phyloP scores from a whole-genome alignment of 306 rosid genomes.

The Vigna radiata region DNA sequence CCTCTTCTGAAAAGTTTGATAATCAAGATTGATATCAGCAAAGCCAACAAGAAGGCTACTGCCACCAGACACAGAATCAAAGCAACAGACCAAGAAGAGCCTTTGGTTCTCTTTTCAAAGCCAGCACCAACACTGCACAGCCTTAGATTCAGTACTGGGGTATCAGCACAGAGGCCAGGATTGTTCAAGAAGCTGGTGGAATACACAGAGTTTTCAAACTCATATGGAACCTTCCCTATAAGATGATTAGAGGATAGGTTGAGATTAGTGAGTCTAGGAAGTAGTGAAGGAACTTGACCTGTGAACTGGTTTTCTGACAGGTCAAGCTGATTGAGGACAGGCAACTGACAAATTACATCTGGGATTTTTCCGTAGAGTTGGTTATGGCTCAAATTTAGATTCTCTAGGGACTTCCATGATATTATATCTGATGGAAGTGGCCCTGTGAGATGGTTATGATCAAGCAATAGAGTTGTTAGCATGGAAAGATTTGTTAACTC shows the following conservation, averaged over 20 bases:
- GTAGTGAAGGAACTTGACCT: constrained; percentile 62
- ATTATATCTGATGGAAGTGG: constrained; percentile 52
- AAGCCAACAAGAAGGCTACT: constrained; percentile 28
- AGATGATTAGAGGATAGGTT: constrained; percentile 60
- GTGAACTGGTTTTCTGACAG: constrained; percentile 70
- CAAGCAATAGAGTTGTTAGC: constrained; percentile 52
- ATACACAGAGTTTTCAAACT: constrained; percentile 50
- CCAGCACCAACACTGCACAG: constrained; percentile 47
- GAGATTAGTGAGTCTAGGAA: constrained; percentile 42
- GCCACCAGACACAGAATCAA: constrained; percentile 52
- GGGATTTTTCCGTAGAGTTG: constrained; percentile 66
- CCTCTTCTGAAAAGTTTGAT: constrained; percentile 43
- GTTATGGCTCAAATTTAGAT: constrained; percentile 58
- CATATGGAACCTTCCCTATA: constrained; percentile 60
- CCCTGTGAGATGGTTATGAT: constrained; percentile 61
- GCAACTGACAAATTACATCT: constrained; percentile 43
- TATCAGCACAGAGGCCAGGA: constrained; percentile 64
- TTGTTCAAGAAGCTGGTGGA: constrained; percentile 71
- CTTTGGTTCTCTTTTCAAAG: constrained; percentile 42
- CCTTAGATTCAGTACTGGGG: constrained; percentile 36
- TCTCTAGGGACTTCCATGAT: constrained; percentile 57
- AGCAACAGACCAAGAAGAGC: constrained; percentile 52
- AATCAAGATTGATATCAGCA: constrained; percentile 36
- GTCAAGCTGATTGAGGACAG: constrained; percentile 58
- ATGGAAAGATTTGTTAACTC: constrained; percentile 56